Evolutionary conservation across 2,329 filamentous ascomycete genomes (phyloP), one percentile per base, ranked within the genome.

Genomic region (Didymella arachidicola): DNA sequence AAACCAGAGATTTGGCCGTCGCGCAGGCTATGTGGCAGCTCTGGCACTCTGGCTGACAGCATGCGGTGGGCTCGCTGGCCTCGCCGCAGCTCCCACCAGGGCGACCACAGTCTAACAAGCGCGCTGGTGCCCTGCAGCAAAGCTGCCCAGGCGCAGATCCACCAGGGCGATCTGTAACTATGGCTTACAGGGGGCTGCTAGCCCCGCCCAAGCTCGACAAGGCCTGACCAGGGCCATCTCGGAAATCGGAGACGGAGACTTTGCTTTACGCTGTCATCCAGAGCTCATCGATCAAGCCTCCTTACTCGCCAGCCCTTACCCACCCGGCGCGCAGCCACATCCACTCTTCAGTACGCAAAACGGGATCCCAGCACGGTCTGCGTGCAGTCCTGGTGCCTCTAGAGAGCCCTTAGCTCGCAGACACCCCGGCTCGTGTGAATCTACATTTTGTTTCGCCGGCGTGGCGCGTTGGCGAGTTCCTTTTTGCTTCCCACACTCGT

Each of bases 101-200:
- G n/a, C n/a, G n/a, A n/a, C n/a, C 36, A 19, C 50, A 46, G 14
- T 60, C 52, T 60, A 55, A 55, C 58, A 60, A 59, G 60, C 53
- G 54, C 63, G 53, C 47, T 61, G 58, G 54, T 68, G 72, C 72
- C 72, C 71, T 74, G 70, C 73, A 74, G 70, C 57, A 66, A 63
- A 65, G 50, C 56, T 71, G 72, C 66, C 69, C 68, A 69, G 65
- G 60, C 59, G 73, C 65, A 71, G 72, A 76, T 77, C 72, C 66
- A 72, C 67, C 64, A 65, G 57, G 71, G 63, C 71, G 73, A 76
- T 76, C 73, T 72, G 71, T 75, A 72, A 75, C 72, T 63, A 68
- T 69, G 72, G 70, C 69, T 62, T 68, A 59, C 69, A 71, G 66
- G 70, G 68, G 29, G 45, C 66, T 60, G 61, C 60, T 68, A 63